These are phyloP conservation scores for Teunomyces gatunensis DNA, from an alignment of 805 yeast genomes.

Conservation along the genomic window DNA sequence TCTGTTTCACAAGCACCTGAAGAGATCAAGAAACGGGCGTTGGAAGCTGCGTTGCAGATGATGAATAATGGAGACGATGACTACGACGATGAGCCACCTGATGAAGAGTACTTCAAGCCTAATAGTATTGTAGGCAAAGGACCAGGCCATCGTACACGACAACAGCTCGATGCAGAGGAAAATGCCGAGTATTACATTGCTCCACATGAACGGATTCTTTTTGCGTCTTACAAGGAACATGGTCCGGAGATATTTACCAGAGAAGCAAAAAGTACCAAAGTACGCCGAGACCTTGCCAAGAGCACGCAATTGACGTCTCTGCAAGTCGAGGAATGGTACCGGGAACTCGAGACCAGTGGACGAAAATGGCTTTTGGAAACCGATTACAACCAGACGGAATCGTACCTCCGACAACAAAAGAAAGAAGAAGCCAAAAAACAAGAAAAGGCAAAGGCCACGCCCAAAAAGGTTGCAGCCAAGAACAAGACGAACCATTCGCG, in stretches of 20 bases:
- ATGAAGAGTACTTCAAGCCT: conserved; percentile 48
- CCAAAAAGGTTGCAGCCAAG: conserved; percentile 33
- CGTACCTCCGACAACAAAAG: neutral
- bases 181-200: conserved; percentile 25
- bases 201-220: conserved; percentile 51
- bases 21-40: conserved; percentile 54
- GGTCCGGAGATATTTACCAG: conserved; percentile 45
- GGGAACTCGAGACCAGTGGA: no score
- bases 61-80: conserved; percentile 78
- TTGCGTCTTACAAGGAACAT: conserved; percentile 48
- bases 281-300: conserved; percentile 49
- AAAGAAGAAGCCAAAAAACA: neutral
- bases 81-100: conserved; percentile 85
- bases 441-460: neutral
- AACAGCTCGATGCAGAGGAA: conserved; percentile 8
- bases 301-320: conserved; percentile 78
- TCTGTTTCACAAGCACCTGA: conserved; percentile 15
- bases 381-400: no score
- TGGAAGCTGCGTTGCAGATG: conserved; percentile 58
- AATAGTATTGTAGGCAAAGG: conserved; percentile 40
- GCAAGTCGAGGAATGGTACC: conserved; percentile 90
- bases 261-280: conserved; percentile 47
- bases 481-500: conserved; percentile 66
- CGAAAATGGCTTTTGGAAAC: conserved; percentile 46
- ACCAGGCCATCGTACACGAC: conserved; percentile 12